Evolutionary conservation across 2,329 filamentous ascomycete genomes (phyloP), one percentile per base, ranked within the genome.

Genomic region (Fusarium sp.): DNA sequence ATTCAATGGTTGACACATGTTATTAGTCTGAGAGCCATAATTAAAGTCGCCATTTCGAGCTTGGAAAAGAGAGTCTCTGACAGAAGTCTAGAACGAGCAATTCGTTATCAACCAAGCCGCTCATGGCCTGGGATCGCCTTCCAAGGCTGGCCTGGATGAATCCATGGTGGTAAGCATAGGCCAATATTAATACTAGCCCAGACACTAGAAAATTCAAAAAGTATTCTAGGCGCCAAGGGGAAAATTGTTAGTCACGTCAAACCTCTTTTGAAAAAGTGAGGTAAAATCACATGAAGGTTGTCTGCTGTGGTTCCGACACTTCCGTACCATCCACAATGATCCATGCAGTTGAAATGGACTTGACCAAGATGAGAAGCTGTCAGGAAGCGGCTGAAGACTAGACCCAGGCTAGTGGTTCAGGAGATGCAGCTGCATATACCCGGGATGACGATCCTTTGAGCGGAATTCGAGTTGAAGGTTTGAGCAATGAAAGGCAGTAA

Each of bases 361-460:
- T 56, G 32, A 24, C 60, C 53, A 56, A 42, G 38, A 53, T 14
- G 50, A 53, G 50, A 53, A 53, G 50, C 50, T 53, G 50, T 43
- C 50, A 29, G 20, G 24, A 18, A 27, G 50, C 32, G 50, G 50
- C 34, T 53, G 50, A 53, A 53, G 50, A 20, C n/a, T 53, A 53
- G 14, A 15, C 25, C 34, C 18, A 15, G 7, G 38, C 50, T 53
- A 53, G 50, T 43, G 50, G 32, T 43, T 53, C 32, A 40, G 24
- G 32, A 25, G 6, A 15, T 8, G 18, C 12, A 24, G 34, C 42
- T 20, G 24, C 18, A 53, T 29, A 7, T 11, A 27, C 8, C 24
- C 18, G 15, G 50, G 50, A 53, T 43, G 34, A 9, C 3, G 34
- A 53, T 53, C 50, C 34, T 53, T 43, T 5, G 22, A 27, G 50